Evolutionary conservation across 345 rosid genomes (phyloP), one percentile per base, ranked within the genome.

Genomic region (Citrus trifoliata): DNA sequence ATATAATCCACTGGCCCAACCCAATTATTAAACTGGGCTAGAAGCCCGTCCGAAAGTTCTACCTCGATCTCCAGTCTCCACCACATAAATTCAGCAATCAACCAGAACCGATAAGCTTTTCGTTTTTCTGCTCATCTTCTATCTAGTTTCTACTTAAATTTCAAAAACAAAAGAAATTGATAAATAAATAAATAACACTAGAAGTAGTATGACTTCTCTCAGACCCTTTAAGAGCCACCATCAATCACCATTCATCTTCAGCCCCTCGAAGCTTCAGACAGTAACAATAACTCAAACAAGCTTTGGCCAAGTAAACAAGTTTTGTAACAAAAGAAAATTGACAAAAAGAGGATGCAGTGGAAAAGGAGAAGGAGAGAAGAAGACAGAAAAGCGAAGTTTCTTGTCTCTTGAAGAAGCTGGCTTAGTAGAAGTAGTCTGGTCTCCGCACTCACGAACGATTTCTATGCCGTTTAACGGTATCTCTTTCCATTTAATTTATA

Each of bases 351-450:
- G 83, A 37, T 65, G 88, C 61, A 46, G 83, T 0, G 93, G 79
- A 13, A 84, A 73, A 70, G 88, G 76, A 68, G 83, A 82, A 27
- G 85, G 75, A 30, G 85, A 87, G 71, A 83, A 79, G 76, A 78
- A 80, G 67, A 35, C 81, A 3, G 93, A 87, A 70, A 83, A 80
- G 42, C 80, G 82, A 81, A 85, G 82, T 33, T 93, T 95, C 84
- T 81, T 93, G 85, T 86, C 81, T 67, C 80, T 90, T 61, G 99
- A 93, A 86, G 99, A 95, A 84, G 98, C 98, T 12, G 99, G 98
- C 22, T 87, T 95, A 12, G 95, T 95, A 4, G 98, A 95, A 78
- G 74, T 93, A 2, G n/a, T 90, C 96, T 0, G 98, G 99, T 0
- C 79, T 95, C 71, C 86, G 90, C 86, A 83, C 90, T 19, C 99